phyloP scores from a whole-genome alignment of 331 rosid species.

The Rosa hybrid region DNA sequence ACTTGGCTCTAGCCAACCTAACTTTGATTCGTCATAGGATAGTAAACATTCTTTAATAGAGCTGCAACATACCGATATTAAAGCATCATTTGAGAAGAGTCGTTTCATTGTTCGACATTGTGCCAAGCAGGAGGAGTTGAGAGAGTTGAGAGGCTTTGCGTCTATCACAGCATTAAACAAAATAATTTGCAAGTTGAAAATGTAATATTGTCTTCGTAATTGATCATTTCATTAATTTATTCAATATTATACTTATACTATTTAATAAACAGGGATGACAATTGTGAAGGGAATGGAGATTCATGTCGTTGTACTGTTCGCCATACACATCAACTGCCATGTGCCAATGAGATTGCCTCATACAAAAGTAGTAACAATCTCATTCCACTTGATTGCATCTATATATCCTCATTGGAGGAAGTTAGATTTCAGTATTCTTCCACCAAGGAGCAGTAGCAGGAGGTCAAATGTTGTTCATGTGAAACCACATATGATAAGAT shows the following conservation, averaged over 20 bases:
- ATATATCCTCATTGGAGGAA: slow-evolving; percentile 18
- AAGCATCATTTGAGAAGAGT: background rate
- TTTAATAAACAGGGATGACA: no score
- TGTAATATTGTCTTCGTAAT: background rate
- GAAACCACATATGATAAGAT: background rate
- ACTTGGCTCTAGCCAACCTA: background rate
- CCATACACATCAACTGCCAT: slow-evolving; percentile 11
- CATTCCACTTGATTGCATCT: slow-evolving; percentile 11
- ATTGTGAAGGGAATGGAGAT: background rate
- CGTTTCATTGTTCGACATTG: background rate
- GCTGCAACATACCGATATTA: background rate
- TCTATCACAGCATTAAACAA: background rate
- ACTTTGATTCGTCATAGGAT: background rate
- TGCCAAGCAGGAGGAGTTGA: background rate
- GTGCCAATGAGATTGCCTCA: slow-evolving; percentile 14
- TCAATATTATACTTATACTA: no score
- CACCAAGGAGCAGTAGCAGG: no score
- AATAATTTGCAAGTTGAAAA: background rate
- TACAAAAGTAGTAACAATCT: background rate
- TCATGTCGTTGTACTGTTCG: slow-evolving; percentile 2
- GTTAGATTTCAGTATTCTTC: background rate
- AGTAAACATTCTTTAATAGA: background rate
- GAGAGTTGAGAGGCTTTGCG: background rate
- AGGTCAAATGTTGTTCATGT: background rate
- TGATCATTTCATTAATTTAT: background rate